Evolutionary conservation across 1,284 basidiomycete genomes (phyloP), one percentile per base, ranked within the genome.

Genomic region (Polyporus tsugae): DNA sequence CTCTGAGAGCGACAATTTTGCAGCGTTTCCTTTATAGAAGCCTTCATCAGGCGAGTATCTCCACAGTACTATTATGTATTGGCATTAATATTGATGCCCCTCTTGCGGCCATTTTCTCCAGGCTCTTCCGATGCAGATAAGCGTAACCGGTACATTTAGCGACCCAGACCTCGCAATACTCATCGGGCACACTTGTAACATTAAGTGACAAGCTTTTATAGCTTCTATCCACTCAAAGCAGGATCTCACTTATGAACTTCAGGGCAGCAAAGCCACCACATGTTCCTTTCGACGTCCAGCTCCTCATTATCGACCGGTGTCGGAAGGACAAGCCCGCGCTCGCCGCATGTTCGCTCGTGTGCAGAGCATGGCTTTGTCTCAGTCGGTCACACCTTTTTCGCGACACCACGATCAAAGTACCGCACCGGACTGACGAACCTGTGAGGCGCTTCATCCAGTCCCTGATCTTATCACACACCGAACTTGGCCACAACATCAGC

Each of bases 331-430:
- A 55, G 9, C 5, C 17, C 15, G 6, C 52, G 7, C 52, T 55
- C 52, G 29, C 29, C 13, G 25, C 29, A 35, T 55, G 29, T 33
- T 33, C 52, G 15, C 52, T 55, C 17, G 52, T 55, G 29, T 55
- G 52, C 29, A 29, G 33, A 17, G 52, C 52, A 35, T 55, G 52
- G 52, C 52, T 55, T 22, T 15, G 29, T 15, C 52, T 17, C 1
- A 55, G 13, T 25, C 52, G 52, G 5, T 33, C 29, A 15, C 29
- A 55, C 17, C 52, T 55, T 13, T 55, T 55, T 15, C 52, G 52
- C 29, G 52, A 55, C 52, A 55, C 33, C 52, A 55, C 52, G 29
- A 35, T 55, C 52, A 35, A 55, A 33, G 52, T 55, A 17, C 33
- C 52, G 3, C 52, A 55, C 29, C 52, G 33, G 5, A 55, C 29